Base-by-base conservation (phyloP, 306 rosid genomes). In the Pterocarpus santalinus region DNA sequence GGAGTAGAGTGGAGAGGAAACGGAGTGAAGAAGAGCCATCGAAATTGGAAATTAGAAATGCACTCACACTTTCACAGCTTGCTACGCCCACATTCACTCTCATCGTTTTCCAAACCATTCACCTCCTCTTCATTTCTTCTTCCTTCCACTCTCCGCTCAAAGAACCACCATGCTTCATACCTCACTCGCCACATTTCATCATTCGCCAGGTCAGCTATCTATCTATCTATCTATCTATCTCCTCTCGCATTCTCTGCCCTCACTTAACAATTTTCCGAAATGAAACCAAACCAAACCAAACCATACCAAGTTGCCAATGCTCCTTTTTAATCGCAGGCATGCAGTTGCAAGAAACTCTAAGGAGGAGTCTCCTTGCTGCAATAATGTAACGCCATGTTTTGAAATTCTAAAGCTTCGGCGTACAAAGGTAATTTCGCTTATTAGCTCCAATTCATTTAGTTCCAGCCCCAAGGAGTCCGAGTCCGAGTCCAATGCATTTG, bases 71-170 rank as follows among this genome's bases (percentile, higher is more conserved):
- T 86, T 4, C 86, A 86, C 68, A 79, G 80, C 56, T 67, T 87
- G 12, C 36, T 78, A 66, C 81, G 78, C 73, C 67, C 77, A 17
- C 84, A 88, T 73, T 84, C 87, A 7, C 77, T 76, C 62, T 64
- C 83, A 65, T 55, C 90, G 4, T 81, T 68, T 66, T 82, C 90
- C 43, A 92, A 81, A 57, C 89, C 89, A 62, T 34, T 83, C 56
- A 2, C 75, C 15, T 80, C 64, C 11, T 67, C 72, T 28, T 69
- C 83, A 67, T 77, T 49, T 72, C 47, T 84, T 78, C 76, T 82
- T 51, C 82, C 91, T 71, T 76, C 72, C 66, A 75, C 72, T 65
- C 69, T 80, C 8, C 44, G 79, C 75, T 79, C 78, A 4, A 76
- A 86, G 80, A 88, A 30, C 30, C 80, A 36, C 46, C 80, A 28